Percentiles rank a stretch among this genome's conserved stretches.
These are phyloP conservation scores for Chloropicon primus DNA, from an alignment of 139 green algal species.

Conservation along the genomic window DNA sequence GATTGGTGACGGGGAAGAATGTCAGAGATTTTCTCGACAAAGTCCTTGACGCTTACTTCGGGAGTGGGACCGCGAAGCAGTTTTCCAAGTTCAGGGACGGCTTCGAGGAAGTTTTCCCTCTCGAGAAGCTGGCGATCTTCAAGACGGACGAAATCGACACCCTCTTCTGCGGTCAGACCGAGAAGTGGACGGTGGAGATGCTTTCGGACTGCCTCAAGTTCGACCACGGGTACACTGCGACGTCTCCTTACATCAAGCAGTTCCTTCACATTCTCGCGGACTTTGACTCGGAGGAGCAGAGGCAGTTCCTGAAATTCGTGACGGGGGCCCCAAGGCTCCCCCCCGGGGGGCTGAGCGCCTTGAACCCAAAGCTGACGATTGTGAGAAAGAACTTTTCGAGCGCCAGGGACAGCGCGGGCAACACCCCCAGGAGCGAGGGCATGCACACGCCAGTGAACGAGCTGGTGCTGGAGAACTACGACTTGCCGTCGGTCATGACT, in stretches of 20 bases:
- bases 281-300: conserved; percentile 68
- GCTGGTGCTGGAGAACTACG: conserved; percentile 41
- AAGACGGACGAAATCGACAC: conserved; percentile 83
- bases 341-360: conserved; percentile 70
- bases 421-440: conserved; percentile 14
- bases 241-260: conserved; percentile 23
- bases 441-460: background rate
- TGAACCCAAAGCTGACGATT: conserved; percentile 87
- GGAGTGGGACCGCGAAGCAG: conserved; percentile 55
- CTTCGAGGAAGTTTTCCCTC: conserved; percentile 72
- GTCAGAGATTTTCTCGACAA: conserved; percentile 62
- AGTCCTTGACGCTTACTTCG: conserved; percentile 76
- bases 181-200: conserved; percentile 64
- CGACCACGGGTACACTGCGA: conserved; percentile 81
- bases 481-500: conserved; percentile 96
- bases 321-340: conserved; percentile 86
- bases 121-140: conserved; percentile 51
- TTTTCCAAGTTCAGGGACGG: conserved; percentile 61
- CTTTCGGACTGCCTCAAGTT: conserved; percentile 82
- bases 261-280: conserved; percentile 79
- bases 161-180: conserved; percentile 75
- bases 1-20: conserved; percentile 48
- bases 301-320: conserved; percentile 90
- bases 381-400: conserved; percentile 65
- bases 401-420: conserved; percentile 10